A percentile compares a stretch with the other conserved stretches of the same genome.
Conservation (phyloP, 805 yeast species). For the Spathaspora girioi region DNA sequence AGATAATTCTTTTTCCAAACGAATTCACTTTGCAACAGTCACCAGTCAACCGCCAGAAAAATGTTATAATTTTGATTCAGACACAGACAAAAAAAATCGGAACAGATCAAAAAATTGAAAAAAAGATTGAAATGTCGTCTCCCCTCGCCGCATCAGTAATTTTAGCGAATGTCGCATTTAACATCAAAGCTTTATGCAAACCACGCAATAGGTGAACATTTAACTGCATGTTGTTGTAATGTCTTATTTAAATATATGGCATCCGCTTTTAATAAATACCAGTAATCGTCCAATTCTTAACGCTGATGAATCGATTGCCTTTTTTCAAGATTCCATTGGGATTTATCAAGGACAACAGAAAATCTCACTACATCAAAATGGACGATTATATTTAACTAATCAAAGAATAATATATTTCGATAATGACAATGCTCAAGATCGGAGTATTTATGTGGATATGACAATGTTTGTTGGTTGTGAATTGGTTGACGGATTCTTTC, state of each 20-base stretch:
- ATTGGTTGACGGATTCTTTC: conserved; percentile 54
- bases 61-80: background rate
- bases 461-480: conserved; percentile 38
- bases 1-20: background rate
- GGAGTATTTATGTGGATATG: conserved; percentile 45
- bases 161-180: background rate
- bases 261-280: conserved; percentile 32
- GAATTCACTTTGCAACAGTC: background rate
- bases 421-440: conserved; percentile 31
- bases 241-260: conserved; percentile 26
- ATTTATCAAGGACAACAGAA: conserved; percentile 75
- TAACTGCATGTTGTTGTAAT: background rate
- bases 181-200: too few species aligned
- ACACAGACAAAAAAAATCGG: background rate
- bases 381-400: conserved; percentile 75
- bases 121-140: background rate
- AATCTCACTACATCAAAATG: conserved; percentile 61
- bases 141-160: background rate
- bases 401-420: conserved; percentile 73
- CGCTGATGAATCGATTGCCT: conserved; percentile 30
- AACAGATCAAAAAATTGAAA: too few species aligned
- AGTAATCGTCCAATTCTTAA: conserved; percentile 36
- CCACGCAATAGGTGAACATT: too few species aligned
- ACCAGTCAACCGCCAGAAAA: background rate
- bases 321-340: conserved; percentile 48